Conservation (phyloP, 257 asterid species). For the Nicotiana undulata region DNA sequence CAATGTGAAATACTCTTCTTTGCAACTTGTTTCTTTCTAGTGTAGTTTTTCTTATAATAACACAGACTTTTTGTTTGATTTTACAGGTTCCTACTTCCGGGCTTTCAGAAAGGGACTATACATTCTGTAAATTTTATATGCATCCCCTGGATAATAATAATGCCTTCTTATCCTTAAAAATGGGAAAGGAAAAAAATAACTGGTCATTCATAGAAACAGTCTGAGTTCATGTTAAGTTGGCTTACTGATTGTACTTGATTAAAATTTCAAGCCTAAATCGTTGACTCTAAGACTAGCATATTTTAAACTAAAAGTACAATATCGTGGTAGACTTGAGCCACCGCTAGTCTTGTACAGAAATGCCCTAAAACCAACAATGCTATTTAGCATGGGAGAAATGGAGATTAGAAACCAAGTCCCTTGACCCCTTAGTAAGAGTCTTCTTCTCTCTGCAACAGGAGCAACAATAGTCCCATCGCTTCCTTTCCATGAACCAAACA, state of each 20-base stretch:
- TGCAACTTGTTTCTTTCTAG: background rate
- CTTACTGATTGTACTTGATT: background rate
- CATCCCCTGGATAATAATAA: background rate
- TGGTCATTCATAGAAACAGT: background rate
- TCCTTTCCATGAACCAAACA: background rate
- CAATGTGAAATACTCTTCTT: background rate
- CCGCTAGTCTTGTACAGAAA: background rate
- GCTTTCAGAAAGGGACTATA: background rate
- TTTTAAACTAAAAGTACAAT: background rate
- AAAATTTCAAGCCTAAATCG: background rate
- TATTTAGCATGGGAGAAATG: background rate
- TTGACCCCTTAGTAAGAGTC: background rate
- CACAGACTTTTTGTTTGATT: background rate
- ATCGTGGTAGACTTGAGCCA: background rate
- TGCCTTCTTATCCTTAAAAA: background rate
- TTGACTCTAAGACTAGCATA: background rate
- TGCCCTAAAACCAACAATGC: background rate
- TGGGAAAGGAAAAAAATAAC: background rate
- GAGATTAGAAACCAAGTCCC: background rate
- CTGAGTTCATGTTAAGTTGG: background rate
- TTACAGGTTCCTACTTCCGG: background rate
- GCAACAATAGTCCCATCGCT: background rate
- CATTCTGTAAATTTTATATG: background rate
- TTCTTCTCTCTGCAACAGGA: background rate
- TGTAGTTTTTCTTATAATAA: background rate